Conservation (phyloP, 768 basidiomycete species). For the Holtermannia corniformis region DNA sequence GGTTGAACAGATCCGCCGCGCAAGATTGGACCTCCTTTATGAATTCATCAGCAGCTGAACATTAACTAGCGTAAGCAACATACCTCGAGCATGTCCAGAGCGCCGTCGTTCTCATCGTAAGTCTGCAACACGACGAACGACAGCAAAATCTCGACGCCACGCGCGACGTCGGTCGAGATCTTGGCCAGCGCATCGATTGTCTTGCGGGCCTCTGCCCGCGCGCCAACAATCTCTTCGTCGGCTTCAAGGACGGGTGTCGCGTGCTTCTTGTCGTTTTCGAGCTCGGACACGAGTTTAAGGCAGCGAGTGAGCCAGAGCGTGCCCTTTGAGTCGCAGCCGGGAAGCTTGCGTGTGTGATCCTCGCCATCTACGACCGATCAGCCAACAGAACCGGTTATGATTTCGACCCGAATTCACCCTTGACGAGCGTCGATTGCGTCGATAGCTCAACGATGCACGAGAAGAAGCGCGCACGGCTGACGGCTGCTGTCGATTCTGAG, state of each 20-base stretch:
- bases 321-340: constrained; percentile 60
- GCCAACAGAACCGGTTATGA: constrained; percentile 1
- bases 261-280: constrained; percentile 65
- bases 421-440: constrained; percentile 48
- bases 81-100: constrained; percentile 58
- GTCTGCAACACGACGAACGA: constrained; percentile 61
- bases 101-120: constrained; percentile 58
- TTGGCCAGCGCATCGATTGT: constrained; percentile 32
- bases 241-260: constrained; percentile 48
- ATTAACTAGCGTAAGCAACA: constrained; percentile 2
- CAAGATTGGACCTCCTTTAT: constrained; percentile 31
- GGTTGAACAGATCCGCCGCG: constrained; percentile 33
- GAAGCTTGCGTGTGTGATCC: constrained; percentile 50
- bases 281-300: constrained; percentile 41
- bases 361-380: constrained; percentile 43
- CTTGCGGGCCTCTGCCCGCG: constrained; percentile 46
- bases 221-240: constrained; percentile 51
- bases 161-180: constrained; percentile 48
- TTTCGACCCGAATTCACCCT: constrained; percentile 46
- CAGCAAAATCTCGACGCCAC: constrained; percentile 63
- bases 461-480: constrained; percentile 62
- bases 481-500: constrained; percentile 59
- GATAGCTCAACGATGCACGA: constrained; percentile 65
- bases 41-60: not conserved
- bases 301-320: constrained; percentile 69